Base-by-base conservation (phyloP, 805 yeast species). In the Wickerhamiella occidentalis region DNA sequence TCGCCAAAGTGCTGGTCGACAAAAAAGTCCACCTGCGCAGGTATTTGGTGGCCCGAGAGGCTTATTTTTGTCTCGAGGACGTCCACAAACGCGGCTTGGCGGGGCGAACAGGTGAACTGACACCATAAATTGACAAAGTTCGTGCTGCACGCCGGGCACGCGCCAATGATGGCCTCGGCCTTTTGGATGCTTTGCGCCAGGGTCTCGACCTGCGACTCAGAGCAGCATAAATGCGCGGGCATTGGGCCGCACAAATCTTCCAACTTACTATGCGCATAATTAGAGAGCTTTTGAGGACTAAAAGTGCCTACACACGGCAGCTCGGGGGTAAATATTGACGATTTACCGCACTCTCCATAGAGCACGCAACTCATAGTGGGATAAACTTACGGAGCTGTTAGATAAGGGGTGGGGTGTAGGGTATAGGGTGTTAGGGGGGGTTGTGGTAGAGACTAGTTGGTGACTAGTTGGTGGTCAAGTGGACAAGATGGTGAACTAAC, bases 141-240 rank as follows among this genome's bases (percentile, higher is more conserved):
- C 64, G 78, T 79, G 51, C 76, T 71, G 63, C 98, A 90, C 0
- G 98, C 97, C 2, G 96, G 96, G 64, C 98, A 83, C 2, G 95
- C 82, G 2, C 94, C 81, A 45, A 88, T 81, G 51, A 85, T 63
- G 1, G 85, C 78, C 54, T 82, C 94, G 19, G 85, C 94, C 56
- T 80, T 83, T 66, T 79, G 76, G 50, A 83, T 63, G 57, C 80
- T 80, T 33, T 71, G 67, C 55, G 74, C 74, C 45, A 90, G 67
- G 36, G 70, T 69, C 0, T 61, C 55, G 22, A 67, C 58, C 60
- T 88, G 96, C 15, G 68, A 76, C 19, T 65, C 56, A 7, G 83
- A 74, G 61, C 97, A 90, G 63, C 97, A 90, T 2, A 80, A 73
- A 3, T 15, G 67, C 63, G 1, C 71, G 62, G 13, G 65, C 66